A percentile compares a stretch with the other conserved stretches of the same genome.
Conservation (phyloP, 768 basidiomycete species). For the Tricholoma terreum region DNA sequence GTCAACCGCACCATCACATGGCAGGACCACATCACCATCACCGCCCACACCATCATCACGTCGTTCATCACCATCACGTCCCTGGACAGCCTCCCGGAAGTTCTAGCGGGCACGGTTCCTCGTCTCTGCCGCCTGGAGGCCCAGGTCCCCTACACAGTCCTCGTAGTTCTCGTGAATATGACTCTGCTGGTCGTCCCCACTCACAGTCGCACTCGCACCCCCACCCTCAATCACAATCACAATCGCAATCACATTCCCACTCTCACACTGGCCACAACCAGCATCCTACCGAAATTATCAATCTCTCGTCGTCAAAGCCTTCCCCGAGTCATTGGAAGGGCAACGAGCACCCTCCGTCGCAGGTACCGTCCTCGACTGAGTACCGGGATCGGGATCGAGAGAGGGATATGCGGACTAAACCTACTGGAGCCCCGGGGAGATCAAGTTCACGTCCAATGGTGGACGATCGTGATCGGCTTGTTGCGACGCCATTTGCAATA, state of each 20-base stretch:
- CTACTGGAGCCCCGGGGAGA: slow-evolving; percentile 23
- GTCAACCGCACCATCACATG: slow-evolving; percentile 29
- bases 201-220: slow-evolving; percentile 22
- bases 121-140: slow-evolving; percentile 27
- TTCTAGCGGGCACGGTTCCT: slow-evolving; percentile 25
- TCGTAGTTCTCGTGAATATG: slow-evolving; percentile 29
- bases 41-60: slow-evolving; percentile 51
- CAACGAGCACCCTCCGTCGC: slow-evolving; percentile 27
- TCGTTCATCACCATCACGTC: slow-evolving; percentile 39
- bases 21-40: slow-evolving; percentile 46
- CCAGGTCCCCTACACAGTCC: slow-evolving; percentile 14
- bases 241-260: slow-evolving; percentile 10
- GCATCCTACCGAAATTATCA: slow-evolving; percentile 53
- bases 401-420: slow-evolving; percentile 22
- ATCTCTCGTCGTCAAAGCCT: slow-evolving; percentile 39
- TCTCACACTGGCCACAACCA: slow-evolving; percentile 33
- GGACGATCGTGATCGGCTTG: slow-evolving; percentile 51
- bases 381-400: slow-evolving; percentile 23
- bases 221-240: neutral
- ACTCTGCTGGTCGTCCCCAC: slow-evolving; percentile 23
- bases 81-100: slow-evolving; percentile 10
- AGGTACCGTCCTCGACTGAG: slow-evolving; percentile 6
- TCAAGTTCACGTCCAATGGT: slow-evolving; percentile 28
- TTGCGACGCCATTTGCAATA: slow-evolving; percentile 54
- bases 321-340: slow-evolving; percentile 39